Base-by-base conservation (phyloP, 495 filamentous ascomycete species). In the Aspergillus affinis region DNA sequence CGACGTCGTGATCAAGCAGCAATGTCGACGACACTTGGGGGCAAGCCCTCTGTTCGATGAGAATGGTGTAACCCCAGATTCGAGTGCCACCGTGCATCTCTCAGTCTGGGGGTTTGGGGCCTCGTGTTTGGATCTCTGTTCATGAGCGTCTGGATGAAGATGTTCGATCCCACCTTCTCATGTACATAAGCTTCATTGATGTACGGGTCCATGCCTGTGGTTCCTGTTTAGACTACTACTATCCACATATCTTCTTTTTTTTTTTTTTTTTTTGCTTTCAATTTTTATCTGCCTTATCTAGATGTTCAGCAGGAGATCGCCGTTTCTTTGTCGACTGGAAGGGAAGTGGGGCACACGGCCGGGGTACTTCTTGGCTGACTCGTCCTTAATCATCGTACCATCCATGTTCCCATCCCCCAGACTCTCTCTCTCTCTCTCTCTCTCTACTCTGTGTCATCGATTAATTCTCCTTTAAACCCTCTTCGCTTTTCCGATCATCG, bases 111-210 rank as follows among this genome's bases (percentile, higher is more conserved):
- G 29, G 29, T 32, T 41, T 41, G 36, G 9, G 32, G 36, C 36
- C 13, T 41, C 36, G 36, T 41, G 36, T 41, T 41, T 41, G 36
- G 62, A 52, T 54, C 52, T 63, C 56, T 41, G 57, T 46, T 45
- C 23, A 48, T 10, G 23, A 57, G 51, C 58, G 12, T 41, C 13
- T 41, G 36, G 54, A 57, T 48, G 54, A 54, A 18, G 54, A 47
- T 18, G 59, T 26, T 59, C 27, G 53, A 61, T 58, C 66, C 61
- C 66, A 69, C 67, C 57, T 71, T 72, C 70, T 72, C 70, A 73
- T 78, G 72, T 76, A 78, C 69, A 76, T 78, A 74, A 68, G 66
- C 69, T 74, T 69, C 65, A 65, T 72, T 70, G 64, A 61, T 65
- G 60, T 59, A 59, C 57, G 61, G 60, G 69, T 68, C 66, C 71